These are phyloP conservation scores for Thalia dealbata DNA, from an alignment of 176 grass and related monocot species.

Conservation along the genomic window DNA sequence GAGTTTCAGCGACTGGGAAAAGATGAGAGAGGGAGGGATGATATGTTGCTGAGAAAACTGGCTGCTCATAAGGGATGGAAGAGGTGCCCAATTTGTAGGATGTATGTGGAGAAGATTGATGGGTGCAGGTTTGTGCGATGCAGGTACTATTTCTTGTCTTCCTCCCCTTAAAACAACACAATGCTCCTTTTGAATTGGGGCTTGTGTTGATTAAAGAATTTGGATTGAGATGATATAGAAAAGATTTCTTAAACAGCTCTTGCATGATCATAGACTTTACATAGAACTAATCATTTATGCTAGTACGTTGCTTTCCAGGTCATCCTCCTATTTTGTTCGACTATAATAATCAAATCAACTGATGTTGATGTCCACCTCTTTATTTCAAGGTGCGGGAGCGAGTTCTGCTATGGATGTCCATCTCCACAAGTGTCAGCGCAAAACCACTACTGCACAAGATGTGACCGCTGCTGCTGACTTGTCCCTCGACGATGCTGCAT, in stretches of 20 bases:
- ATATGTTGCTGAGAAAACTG: conserved; percentile 11
- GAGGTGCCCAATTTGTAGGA: conserved; percentile 14
- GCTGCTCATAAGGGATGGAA: background rate
- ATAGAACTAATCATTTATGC: too few species aligned
- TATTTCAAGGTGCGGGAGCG: conserved; percentile 47
- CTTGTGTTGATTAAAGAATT: too few species aligned
- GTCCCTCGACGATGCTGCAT: too few species aligned
- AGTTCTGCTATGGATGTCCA: conserved; percentile 59
- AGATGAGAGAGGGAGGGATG: conserved; percentile 11
- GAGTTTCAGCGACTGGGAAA: background rate
- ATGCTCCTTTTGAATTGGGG: too few species aligned
- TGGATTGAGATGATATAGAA: too few species aligned
- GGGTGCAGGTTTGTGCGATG: conserved; percentile 12
- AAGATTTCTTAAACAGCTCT: too few species aligned
- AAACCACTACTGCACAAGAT: conserved; percentile 37
- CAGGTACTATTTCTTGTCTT: conserved; percentile 5
- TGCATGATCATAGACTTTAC: too few species aligned
- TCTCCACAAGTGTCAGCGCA: conserved; percentile 37
- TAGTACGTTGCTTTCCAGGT: too few species aligned
- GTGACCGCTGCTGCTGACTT: background rate
- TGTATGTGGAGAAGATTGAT: conserved; percentile 22
- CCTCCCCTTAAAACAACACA: too few species aligned
- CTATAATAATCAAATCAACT: too few species aligned
- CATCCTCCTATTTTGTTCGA: too few species aligned
- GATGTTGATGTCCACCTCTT: background rate